These are phyloP conservation scores for Trichocomaceae sp. DNA, from an alignment of 2,329 filamentous ascomycete genomes.

Conservation along the genomic window DNA sequence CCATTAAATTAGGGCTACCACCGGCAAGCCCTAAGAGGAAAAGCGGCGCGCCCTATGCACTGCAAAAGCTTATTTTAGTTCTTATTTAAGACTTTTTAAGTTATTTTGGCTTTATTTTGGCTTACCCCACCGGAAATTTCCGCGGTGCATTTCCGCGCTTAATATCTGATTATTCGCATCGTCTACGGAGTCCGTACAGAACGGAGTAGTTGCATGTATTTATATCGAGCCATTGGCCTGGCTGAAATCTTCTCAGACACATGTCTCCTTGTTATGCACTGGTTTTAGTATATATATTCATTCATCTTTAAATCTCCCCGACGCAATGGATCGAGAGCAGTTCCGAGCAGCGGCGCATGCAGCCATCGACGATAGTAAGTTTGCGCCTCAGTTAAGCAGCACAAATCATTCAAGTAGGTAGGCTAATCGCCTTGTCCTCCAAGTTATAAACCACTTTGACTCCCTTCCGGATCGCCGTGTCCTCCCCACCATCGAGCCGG, in stretches of 20 bases:
- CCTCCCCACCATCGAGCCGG: slow-evolving; percentile 70
- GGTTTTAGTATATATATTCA: neutral
- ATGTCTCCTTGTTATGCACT: neutral
- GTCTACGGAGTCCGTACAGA: too few species aligned
- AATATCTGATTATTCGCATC: too few species aligned
- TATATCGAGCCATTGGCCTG: neutral
- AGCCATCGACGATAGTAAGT: slow-evolving; percentile 74
- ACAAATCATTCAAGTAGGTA: neutral
- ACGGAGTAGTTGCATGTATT: too few species aligned
- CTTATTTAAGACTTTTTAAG: too few species aligned
- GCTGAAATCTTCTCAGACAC: neutral
- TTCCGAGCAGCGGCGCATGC: slow-evolving; percentile 71
- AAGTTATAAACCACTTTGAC: slow-evolving; percentile 79
- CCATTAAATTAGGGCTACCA: neutral
- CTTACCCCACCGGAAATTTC: neutral
- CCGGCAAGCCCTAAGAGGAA: neutral
- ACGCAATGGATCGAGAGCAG: slow-evolving; percentile 66
- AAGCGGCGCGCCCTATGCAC: too few species aligned
- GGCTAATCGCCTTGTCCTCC: neutral
- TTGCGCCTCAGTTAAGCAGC: slow-evolving; percentile 3
- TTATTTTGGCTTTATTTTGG: too few species aligned
- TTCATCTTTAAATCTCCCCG: neutral
- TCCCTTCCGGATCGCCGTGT: slow-evolving; percentile 64
- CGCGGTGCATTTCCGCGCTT: neutral
- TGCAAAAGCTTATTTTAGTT: neutral